These are phyloP conservation scores for Globisporangium parvum DNA, from an alignment of 352 stramenopile species.

Conservation along the genomic window DNA sequence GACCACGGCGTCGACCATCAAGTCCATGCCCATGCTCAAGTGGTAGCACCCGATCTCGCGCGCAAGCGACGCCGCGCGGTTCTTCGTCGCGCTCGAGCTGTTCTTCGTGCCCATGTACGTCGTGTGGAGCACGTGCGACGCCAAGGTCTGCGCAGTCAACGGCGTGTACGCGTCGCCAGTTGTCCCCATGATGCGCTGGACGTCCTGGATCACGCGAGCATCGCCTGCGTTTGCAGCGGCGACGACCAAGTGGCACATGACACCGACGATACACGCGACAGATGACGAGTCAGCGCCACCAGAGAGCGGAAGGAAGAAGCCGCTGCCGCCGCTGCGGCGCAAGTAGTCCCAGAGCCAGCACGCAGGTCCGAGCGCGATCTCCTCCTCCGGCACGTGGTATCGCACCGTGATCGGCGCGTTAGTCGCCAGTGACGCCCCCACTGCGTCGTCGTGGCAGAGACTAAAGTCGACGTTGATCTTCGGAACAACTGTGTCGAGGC, in stretches of 20 bases:
- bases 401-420: slow-evolving; percentile 58
- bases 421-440: slow-evolving; percentile 29
- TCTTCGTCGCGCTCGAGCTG: slow-evolving; percentile 89
- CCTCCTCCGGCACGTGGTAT: slow-evolving; percentile 91
- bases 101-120: slow-evolving; percentile 98
- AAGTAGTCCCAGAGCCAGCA: slow-evolving; percentile 99
- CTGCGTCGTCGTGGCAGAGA: slow-evolving; percentile 50
- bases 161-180: slow-evolving; percentile 44
- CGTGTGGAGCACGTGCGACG: slow-evolving; percentile 93
- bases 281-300: slow-evolving; percentile 96
- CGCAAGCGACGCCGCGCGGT: slow-evolving; percentile 87
- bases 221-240: slow-evolving; percentile 79
- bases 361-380: slow-evolving; percentile 95
- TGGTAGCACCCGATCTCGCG: slow-evolving; percentile 95
- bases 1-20: slow-evolving; percentile 89
- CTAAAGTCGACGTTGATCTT: slow-evolving; percentile 74
- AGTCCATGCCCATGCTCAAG: slow-evolving; percentile 93
- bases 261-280: slow-evolving; percentile 95
- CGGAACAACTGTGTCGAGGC: slow-evolving; percentile 54
- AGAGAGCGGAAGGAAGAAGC: slow-evolving; percentile 96
- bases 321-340: slow-evolving; percentile 72
- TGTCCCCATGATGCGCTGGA: slow-evolving; percentile 79
- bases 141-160: slow-evolving; percentile 85
- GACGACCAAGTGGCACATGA: slow-evolving; percentile 96
- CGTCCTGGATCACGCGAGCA: slow-evolving; percentile 73